Base-by-base conservation (phyloP, 2,329 filamentous ascomycete species). In the Xylariaceae sp. region DNA sequence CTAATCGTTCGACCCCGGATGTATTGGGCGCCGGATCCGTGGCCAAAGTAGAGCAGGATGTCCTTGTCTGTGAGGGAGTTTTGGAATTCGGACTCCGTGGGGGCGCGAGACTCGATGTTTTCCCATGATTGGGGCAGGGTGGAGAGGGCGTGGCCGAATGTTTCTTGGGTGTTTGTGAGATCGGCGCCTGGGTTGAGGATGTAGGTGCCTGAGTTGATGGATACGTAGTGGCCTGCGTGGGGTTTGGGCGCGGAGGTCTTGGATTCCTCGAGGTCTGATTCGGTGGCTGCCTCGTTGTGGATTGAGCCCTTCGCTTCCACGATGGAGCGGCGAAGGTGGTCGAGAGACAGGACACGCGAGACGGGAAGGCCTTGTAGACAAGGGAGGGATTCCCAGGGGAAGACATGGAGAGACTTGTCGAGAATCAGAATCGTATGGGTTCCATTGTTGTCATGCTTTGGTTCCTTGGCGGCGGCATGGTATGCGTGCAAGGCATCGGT, bases 351-450 rank as follows among this genome's bases (percentile, higher is more conserved):
- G 23, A 99, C 86, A 10, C 94, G 86, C 2, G 91, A 96, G 41
- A 97, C 88, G 0, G 93, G 88, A 3, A 87, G 79, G 1, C 82
- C 83, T 64, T 90, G 82, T 70, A 99, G 83, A 71, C 91, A 97
- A 0, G 92, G 91, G 44, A 99, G 77, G 0, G 91, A 96, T 71
- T 99, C 94, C 94, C 95, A 99, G 0, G 94, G 94, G 69, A 99
- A 96, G 1, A 85, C 80, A 69, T 97, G 94, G 1, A 99, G 80
- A 2, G 89, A 83, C 73, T 96, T 97, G 74, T 99, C 94, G 4
- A 99, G 80, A 5, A 99, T 86, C 2, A 99, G 80, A 56, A 99
- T 88, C 0, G 91, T 93, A 71, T 99, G 94, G 1, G 73, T 71
- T 35, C 77, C 77, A 9, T 76, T 73, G 37, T 78, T 75, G 5